phyloP scores from a whole-genome alignment of 75 land plant genomes.

The Cryptomeria japonica region DNA sequence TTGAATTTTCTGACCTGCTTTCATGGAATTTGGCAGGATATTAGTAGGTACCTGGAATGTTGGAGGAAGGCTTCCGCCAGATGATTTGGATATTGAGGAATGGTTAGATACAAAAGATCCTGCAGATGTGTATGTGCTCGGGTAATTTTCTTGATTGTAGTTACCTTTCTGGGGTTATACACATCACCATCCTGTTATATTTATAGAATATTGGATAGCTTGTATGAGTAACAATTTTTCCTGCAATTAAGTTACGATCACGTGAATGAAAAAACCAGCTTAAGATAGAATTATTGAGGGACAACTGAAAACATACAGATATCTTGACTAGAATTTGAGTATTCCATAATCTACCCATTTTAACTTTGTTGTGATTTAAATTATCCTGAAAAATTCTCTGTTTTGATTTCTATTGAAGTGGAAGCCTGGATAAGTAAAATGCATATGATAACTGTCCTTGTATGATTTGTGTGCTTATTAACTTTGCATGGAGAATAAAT shows the following conservation, averaged over 20 bases:
- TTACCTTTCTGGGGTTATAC: background rate
- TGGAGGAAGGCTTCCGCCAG: conserved; percentile 69
- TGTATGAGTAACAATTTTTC: background rate
- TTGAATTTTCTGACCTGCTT: background rate
- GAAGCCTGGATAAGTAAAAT: background rate
- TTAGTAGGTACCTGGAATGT: conserved; percentile 93
- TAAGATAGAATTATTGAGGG: background rate
- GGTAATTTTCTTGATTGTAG: conserved; percentile 38
- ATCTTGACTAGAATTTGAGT: background rate
- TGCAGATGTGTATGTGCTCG: conserved; percentile 89
- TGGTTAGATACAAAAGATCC: conserved; percentile 72
- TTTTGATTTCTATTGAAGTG: background rate
- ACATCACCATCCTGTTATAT: background rate
- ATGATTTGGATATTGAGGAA: conserved; percentile 70
- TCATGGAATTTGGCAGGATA: conserved; percentile 35
- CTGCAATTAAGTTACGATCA: background rate
- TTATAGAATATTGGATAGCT: background rate
- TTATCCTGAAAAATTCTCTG: background rate
- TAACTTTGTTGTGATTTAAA: conserved; percentile 6
- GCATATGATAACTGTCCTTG: background rate
- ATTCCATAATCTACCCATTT: background rate
- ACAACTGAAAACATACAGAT: background rate
- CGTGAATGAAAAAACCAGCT: background rate
- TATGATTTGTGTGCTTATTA: background rate
- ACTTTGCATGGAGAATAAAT: background rate